Percentiles rank a stretch among this genome's conserved stretches.
Evolutionary conservation across 768 basidiomycete genomes (phyloP).

Genomic region (Lyophyllum atratum): DNA sequence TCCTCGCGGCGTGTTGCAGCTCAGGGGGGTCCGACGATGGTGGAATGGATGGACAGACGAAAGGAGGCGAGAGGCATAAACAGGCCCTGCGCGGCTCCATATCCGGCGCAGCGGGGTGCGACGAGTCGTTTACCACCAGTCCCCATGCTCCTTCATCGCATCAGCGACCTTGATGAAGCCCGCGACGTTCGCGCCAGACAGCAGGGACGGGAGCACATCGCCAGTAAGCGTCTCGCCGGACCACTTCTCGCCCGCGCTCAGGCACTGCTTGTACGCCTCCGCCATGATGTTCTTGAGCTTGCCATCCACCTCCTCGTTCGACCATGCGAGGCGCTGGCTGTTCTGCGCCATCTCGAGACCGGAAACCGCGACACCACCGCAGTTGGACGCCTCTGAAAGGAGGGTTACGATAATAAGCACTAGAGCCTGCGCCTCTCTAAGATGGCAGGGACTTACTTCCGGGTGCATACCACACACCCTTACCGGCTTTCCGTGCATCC

Average conservation of each 20-base stretch:
- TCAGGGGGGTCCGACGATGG: background rate
- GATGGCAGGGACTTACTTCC: slow-evolving; percentile 49
- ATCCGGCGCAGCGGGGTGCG: background rate
- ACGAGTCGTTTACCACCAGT: slow-evolving; percentile 62
- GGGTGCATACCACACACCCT: slow-evolving; percentile 70
- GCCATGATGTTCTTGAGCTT: slow-evolving; percentile 75
- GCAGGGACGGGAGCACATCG: slow-evolving; percentile 50
- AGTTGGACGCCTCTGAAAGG: slow-evolving; percentile 52
- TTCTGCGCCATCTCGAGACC: slow-evolving; percentile 84
- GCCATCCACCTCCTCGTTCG: slow-evolving; percentile 60
- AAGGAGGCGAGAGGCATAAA: background rate
- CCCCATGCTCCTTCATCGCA: slow-evolving; percentile 74
- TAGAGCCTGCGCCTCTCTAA: background rate
- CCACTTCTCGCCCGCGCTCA: slow-evolving; percentile 59
- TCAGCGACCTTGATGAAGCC: slow-evolving; percentile 72
- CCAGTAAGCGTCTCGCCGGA: slow-evolving; percentile 44
- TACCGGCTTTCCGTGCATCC: slow-evolving; percentile 51
- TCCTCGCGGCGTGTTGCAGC: background rate
- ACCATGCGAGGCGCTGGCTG: slow-evolving; percentile 66
- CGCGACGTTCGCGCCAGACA: slow-evolving; percentile 72
- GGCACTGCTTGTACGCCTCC: slow-evolving; percentile 59
- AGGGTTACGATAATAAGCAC: slow-evolving; percentile 5
- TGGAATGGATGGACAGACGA: background rate
- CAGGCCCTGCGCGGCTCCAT: background rate
- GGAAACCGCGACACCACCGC: slow-evolving; percentile 77